A percentile compares a stretch with the other conserved stretches of the same genome.
phyloP scores from a whole-genome alignment of 305 asterid genomes.

The Solanum hybrid region DNA sequence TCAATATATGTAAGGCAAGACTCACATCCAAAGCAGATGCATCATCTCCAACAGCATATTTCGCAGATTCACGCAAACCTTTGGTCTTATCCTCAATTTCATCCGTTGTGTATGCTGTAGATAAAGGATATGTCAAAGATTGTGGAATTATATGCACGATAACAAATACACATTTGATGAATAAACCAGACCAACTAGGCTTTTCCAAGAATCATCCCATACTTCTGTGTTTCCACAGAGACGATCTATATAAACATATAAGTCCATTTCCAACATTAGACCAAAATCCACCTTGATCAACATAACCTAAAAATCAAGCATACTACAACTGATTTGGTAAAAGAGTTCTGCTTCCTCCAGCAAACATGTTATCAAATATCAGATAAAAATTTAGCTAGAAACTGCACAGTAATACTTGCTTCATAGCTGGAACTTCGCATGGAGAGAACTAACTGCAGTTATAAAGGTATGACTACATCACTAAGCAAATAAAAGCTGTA shows the following conservation, averaged over 20 bases:
- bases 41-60: slow-evolving; percentile 36
- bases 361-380: neutral
- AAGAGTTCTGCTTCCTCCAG: neutral
- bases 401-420: neutral
- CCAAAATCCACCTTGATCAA: neutral
- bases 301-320: neutral
- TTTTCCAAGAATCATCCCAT: neutral
- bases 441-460: neutral
- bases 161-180: neutral
- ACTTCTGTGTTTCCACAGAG: neutral
- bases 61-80: slow-evolving; percentile 49
- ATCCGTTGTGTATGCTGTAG: slow-evolving; percentile 64
- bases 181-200: neutral
- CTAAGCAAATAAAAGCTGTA: neutral
- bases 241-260: neutral
- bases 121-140: neutral
- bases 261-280: neutral
- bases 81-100: slow-evolving; percentile 65
- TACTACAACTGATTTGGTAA: neutral
- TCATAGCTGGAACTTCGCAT: neutral
- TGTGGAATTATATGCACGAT: neutral
- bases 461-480: neutral
- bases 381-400: neutral
- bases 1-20: neutral
- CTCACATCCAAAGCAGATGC: slow-evolving; percentile 66